Evolutionary conservation across 1,284 basidiomycete genomes (phyloP).

Genomic region (Austropuccinia psidii): DNA sequence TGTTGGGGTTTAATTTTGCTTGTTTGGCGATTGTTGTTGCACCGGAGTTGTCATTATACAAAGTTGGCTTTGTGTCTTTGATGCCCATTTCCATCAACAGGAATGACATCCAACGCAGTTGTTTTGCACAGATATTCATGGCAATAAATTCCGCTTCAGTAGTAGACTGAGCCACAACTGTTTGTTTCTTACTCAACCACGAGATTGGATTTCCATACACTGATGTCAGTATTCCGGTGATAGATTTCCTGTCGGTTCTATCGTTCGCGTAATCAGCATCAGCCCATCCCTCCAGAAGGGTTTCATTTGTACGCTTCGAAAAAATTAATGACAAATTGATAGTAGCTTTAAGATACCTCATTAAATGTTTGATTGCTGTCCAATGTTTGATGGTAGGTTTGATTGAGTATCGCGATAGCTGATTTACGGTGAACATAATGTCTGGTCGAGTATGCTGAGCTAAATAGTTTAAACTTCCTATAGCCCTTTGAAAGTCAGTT

Average conservation of each 20-base stretch:
- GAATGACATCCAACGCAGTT: not conserved
- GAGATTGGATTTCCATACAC: not conserved
- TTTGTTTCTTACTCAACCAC: not conserved
- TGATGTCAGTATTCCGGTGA: not conserved
- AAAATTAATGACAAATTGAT: not conserved
- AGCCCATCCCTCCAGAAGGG: not conserved
- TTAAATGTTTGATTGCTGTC: not conserved
- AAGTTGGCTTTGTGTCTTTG: not conserved
- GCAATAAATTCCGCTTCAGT: not conserved
- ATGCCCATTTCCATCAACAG: not conserved
- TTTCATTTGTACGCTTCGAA: not conserved
- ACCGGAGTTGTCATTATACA: not conserved
- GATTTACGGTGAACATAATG: not conserved
- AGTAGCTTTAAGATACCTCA: not conserved
- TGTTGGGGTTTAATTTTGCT: not conserved
- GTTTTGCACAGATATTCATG: conserved; percentile 2
- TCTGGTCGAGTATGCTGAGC: conserved; percentile 7
- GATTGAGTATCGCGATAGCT: not conserved
- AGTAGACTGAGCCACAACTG: not conserved
- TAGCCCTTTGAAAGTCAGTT: no score
- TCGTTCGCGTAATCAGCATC: not conserved
- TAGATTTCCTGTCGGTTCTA: not conserved
- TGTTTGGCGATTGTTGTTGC: not conserved
- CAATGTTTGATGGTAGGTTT: not conserved
- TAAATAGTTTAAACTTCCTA: not conserved